A percentile compares a stretch with the other conserved stretches of the same genome.
These are phyloP conservation scores for Pestalotiopsis sp. DNA, from an alignment of 2,329 filamentous ascomycete species.

Conservation along the genomic window DNA sequence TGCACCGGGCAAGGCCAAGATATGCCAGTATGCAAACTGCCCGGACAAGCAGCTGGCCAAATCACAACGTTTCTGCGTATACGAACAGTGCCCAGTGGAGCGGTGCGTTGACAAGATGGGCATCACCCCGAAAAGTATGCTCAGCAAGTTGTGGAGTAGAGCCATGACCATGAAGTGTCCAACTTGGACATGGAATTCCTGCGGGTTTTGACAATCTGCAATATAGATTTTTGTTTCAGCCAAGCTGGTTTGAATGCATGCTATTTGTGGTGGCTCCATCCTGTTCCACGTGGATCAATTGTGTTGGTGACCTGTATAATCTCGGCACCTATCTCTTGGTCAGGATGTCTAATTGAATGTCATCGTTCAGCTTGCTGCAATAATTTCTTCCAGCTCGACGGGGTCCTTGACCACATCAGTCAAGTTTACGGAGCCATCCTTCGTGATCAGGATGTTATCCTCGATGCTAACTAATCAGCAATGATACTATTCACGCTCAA, in stretches of 20 bases:
- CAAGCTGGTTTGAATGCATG: background rate
- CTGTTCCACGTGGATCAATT: background rate
- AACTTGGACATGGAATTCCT: background rate
- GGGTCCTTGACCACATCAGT: constrained; percentile 72
- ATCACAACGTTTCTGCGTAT: constrained; percentile 2
- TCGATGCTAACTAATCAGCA: constrained; percentile 46
- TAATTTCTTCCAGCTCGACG: constrained; percentile 59
- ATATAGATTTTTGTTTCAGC: background rate
- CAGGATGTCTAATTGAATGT: background rate
- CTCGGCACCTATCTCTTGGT: background rate
- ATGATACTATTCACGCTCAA: background rate
- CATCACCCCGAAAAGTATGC: background rate
- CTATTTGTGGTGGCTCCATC: background rate
- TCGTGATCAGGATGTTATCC: constrained; percentile 73
- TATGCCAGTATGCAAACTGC: background rate
- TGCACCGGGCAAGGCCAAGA: background rate
- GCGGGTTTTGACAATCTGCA: background rate
- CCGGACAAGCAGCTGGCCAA: background rate
- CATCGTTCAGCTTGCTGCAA: constrained; percentile 25
- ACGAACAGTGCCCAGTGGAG: background rate
- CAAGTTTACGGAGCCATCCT: constrained; percentile 68
- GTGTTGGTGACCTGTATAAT: background rate
- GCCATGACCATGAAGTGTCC: background rate
- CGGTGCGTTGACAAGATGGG: background rate
- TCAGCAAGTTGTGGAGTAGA: background rate